Conservation (phyloP, 2,329 filamentous ascomycete genomes). For the Fusarium burgessii region DNA sequence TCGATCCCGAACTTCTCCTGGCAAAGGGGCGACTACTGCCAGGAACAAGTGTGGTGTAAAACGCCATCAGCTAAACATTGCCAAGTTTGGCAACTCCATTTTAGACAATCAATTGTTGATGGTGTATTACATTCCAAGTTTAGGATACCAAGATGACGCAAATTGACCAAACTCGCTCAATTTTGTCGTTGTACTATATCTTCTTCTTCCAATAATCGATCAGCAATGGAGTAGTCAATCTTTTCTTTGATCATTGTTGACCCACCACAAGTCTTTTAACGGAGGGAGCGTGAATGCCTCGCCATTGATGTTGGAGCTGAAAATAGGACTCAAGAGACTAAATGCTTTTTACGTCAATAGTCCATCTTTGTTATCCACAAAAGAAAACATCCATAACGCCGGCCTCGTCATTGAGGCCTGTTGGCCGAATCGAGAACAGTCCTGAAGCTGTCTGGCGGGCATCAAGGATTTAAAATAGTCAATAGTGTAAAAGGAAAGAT, state of each 20-base stretch:
- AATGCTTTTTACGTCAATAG: background rate
- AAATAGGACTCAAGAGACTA: background rate
- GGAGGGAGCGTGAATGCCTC: background rate
- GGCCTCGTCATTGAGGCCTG: background rate
- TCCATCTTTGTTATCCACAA: background rate
- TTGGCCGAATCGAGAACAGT: background rate
- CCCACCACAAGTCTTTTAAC: background rate
- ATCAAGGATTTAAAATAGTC: background rate
- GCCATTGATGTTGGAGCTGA: background rate
- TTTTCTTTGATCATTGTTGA: background rate
- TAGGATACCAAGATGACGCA: background rate
- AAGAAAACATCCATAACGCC: background rate
- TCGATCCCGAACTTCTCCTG: background rate
- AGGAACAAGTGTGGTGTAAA: conserved; percentile 20
- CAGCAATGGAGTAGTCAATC: background rate
- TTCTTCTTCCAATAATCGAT: background rate
- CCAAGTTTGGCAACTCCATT: background rate
- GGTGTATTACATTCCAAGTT: background rate
- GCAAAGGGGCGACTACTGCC: background rate
- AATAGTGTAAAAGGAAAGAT: too few relatives aligned
- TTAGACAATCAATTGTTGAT: background rate
- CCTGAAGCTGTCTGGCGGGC: too few relatives aligned
- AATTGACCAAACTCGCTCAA: background rate
- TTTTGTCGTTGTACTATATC: background rate
- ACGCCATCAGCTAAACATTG: conserved; percentile 5